These are phyloP conservation scores for Veloporphyrellus conicus DNA, from an alignment of 1,284 basidiomycete species.

Conservation along the genomic window DNA sequence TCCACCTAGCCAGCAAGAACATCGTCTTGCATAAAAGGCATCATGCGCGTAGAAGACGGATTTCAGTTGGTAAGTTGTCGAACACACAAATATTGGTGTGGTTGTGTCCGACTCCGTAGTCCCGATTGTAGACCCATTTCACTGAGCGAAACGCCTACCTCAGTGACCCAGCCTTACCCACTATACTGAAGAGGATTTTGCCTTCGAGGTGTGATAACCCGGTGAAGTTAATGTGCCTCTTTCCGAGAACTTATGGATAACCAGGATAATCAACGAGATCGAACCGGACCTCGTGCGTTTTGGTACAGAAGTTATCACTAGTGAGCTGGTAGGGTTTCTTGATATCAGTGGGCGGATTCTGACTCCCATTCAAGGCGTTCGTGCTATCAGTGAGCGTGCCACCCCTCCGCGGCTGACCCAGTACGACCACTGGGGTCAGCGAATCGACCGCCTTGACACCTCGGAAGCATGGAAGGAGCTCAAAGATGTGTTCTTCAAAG, in stretches of 20 bases:
- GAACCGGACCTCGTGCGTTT: slow-evolving; percentile 52
- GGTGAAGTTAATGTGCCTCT: neutral
- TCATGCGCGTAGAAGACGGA: slow-evolving; percentile 62
- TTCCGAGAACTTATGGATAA: neutral
- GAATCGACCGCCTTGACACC: slow-evolving; percentile 61
- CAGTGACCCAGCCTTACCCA: slow-evolving; percentile 55
- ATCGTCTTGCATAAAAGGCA: neutral
- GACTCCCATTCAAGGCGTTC: slow-evolving; percentile 39
- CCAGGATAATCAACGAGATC: slow-evolving; percentile 40
- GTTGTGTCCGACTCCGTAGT: neutral
- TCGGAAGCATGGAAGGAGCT: slow-evolving; percentile 70
- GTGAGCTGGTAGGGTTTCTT: slow-evolving; percentile 33
- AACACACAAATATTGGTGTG: neutral
- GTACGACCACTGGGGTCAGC: slow-evolving; percentile 66
- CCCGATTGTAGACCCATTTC: slow-evolving; percentile 33
- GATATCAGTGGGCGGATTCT: neutral
- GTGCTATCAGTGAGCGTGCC: slow-evolving; percentile 42
- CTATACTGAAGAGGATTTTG: slow-evolving; percentile 51
- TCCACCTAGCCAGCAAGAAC: slow-evolving; percentile 1
- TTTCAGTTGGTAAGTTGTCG: slow-evolving; percentile 51
- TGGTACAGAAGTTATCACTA: slow-evolving; percentile 50
- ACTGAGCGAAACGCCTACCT: slow-evolving; percentile 56
- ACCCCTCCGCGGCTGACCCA: slow-evolving; percentile 53
- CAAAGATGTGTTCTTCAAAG: slow-evolving; percentile 67
- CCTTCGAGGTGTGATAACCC: slow-evolving; percentile 38